These are phyloP conservation scores for Euryodendron excelsum DNA, from an alignment of 148 eudicot genomes.

Conservation along the genomic window DNA sequence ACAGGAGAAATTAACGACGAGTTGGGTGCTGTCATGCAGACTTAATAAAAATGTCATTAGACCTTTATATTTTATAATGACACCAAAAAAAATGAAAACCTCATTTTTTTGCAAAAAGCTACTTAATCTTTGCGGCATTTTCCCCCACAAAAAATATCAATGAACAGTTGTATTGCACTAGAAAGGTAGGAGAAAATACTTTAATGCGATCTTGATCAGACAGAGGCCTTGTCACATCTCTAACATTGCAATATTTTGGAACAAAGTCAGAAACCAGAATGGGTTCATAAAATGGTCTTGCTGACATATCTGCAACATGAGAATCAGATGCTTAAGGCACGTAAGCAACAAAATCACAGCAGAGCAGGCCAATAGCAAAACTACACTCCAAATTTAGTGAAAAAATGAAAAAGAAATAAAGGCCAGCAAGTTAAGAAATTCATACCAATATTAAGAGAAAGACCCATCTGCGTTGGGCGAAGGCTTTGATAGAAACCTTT, in stretches of 20 bases:
- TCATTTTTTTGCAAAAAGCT: background rate
- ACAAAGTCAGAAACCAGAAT: slow-evolving; percentile 46
- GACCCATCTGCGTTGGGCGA: slow-evolving; percentile 88
- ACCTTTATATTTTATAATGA: background rate
- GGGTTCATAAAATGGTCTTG: slow-evolving; percentile 64
- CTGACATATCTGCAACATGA: slow-evolving; percentile 59
- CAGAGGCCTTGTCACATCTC: slow-evolving; percentile 38
- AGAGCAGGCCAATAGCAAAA: background rate
- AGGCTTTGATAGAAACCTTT: slow-evolving; percentile 77
- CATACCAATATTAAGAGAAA: slow-evolving; percentile 70
- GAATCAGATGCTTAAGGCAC: background rate
- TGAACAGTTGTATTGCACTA: background rate
- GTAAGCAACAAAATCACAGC: background rate
- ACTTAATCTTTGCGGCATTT: background rate
- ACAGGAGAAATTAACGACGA: too few species aligned
- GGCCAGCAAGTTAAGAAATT: too few species aligned
- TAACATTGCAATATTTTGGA: slow-evolving; percentile 27
- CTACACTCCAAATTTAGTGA: background rate
- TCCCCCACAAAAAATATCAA: background rate
- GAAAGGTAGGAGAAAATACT: slow-evolving; percentile 35
- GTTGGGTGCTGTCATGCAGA: background rate
- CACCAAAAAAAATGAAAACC: background rate
- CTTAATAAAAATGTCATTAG: background rate
- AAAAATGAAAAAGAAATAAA: background rate
- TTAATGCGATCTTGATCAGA: slow-evolving; percentile 52